Evolutionary conservation across 2,329 filamentous ascomycete genomes (phyloP).

Genomic region (Hymenoscyphus repandus): DNA sequence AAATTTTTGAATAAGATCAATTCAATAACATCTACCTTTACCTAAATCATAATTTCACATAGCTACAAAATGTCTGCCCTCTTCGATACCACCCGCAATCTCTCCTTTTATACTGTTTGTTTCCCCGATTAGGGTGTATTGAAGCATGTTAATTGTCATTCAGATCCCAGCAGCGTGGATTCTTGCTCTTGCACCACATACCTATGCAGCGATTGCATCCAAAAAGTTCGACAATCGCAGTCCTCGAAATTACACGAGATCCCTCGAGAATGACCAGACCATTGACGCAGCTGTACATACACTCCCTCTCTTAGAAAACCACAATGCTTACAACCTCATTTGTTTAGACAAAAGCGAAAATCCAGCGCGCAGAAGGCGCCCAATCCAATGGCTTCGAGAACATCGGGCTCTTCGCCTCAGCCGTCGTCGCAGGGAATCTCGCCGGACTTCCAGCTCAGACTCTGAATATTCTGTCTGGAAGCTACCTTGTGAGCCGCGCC

Average conservation of each 20-base stretch:
- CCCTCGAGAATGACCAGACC: conserved; percentile 26
- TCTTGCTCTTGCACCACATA: conserved; percentile 31
- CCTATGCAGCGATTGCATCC: conserved; percentile 26
- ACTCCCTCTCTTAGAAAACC: not conserved
- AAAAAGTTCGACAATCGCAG: conserved; percentile 26
- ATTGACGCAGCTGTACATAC: conserved; percentile 26
- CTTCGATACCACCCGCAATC: conserved; percentile 10
- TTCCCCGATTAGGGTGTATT: too few relatives aligned
- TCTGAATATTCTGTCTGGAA: conserved; percentile 16
- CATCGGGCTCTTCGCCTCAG: conserved; percentile 34
- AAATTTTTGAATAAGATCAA: not conserved
- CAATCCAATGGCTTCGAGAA: conserved; percentile 36
- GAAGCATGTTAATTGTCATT: not conserved
- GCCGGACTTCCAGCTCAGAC: conserved; percentile 26
- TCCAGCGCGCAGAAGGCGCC: conserved; percentile 35
- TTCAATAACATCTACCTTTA: not conserved
- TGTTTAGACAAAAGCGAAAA: conserved; percentile 28
- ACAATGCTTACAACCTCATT: conserved; percentile 2
- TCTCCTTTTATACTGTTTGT: conserved; percentile 15
- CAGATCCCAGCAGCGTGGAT: conserved; percentile 30
- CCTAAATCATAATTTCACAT: not conserved
- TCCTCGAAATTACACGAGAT: conserved; percentile 28
- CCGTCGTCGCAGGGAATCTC: conserved; percentile 35
- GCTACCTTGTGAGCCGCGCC: conserved; percentile 19
- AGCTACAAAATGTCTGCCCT: conserved; percentile 9